phyloP scores from a whole-genome alignment of 2,329 filamentous ascomycete genomes.

The Ceratocystis smalleyi region DNA sequence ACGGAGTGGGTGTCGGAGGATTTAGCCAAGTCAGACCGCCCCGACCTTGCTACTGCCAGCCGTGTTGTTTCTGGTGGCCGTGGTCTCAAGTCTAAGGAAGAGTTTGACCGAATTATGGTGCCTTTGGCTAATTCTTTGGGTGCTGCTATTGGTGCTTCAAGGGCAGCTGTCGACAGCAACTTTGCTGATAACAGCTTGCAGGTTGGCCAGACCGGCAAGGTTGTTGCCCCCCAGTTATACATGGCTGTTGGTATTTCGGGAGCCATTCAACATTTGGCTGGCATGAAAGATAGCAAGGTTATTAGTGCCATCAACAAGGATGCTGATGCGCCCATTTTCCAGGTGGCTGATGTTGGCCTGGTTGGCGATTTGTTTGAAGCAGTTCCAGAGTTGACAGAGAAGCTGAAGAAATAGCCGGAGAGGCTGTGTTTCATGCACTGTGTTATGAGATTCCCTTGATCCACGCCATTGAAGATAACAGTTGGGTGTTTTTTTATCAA shows the following conservation, averaged over 20 bases:
- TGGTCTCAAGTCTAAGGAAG: constrained; percentile 92
- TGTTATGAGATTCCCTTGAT: background rate
- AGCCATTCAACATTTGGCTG: constrained; percentile 92
- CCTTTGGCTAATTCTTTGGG: constrained; percentile 84
- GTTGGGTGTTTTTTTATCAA: constrained; percentile 19
- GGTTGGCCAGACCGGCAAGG: constrained; percentile 97
- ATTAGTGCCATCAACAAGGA: constrained; percentile 99
- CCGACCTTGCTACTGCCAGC: constrained; percentile 77
- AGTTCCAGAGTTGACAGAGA: constrained; percentile 90
- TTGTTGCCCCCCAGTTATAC: constrained; percentile 90
- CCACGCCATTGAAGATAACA: constrained; percentile 17
- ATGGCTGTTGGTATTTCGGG: constrained; percentile 91
- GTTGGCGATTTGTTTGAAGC: constrained; percentile 93
- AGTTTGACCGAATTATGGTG: constrained; percentile 85
- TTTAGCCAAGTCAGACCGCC: constrained; percentile 81
- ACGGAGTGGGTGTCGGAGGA: constrained; percentile 92
- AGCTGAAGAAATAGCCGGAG: constrained; percentile 47
- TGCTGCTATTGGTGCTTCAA: constrained; percentile 87
- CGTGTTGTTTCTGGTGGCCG: constrained; percentile 87
- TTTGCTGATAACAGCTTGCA: constrained; percentile 98
- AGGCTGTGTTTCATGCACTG: constrained; percentile 3
- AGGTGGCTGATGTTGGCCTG: constrained; percentile 88
- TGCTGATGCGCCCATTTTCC: constrained; percentile 90
- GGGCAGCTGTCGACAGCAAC: constrained; percentile 89
- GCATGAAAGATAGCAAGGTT: constrained; percentile 99